phyloP scores from a whole-genome alignment of 495 filamentous ascomycete genomes.

The Xylaria nigripes region DNA sequence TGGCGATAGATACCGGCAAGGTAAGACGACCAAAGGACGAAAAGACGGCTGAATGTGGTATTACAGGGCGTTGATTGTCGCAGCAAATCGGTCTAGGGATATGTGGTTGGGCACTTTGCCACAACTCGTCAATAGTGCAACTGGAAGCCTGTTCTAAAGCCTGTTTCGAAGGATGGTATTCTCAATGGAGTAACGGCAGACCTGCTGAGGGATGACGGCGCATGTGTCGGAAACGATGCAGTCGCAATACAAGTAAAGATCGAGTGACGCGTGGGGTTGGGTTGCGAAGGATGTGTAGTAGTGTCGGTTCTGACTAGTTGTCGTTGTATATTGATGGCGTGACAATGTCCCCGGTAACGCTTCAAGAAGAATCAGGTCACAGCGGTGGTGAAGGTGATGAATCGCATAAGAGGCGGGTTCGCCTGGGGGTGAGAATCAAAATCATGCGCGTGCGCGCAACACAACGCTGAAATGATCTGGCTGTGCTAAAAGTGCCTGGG shows the following conservation, averaged over 20 bases:
- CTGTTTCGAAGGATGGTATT: constrained; percentile 18
- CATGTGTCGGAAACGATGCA: constrained; percentile 1
- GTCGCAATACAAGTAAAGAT: constrained; percentile 2
- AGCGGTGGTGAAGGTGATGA: constrained; percentile 1
- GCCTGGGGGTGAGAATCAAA: background rate
- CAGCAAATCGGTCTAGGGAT: background rate
- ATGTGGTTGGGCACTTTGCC: constrained; percentile 6
- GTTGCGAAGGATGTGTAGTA: background rate
- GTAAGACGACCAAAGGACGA: constrained; percentile 1
- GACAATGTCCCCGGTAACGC: background rate
- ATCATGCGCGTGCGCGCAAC: background rate
- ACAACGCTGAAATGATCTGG: background rate
- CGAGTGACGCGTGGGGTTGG: background rate
- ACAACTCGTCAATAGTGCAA: constrained; percentile 7
- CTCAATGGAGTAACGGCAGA: constrained; percentile 10
- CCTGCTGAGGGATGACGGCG: constrained; percentile 1
- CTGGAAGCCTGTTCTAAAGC: constrained; percentile 13
- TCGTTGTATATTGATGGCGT: background rate
- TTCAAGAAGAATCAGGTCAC: background rate
- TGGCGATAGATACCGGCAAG: constrained; percentile 15
- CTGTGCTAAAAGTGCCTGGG: background rate
- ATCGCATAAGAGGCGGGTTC: constrained; percentile 3
- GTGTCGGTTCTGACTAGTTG: background rate
- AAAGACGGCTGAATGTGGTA: constrained; percentile 2
- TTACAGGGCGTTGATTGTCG: constrained; percentile 1